A percentile compares a stretch with the other conserved stretches of the same genome.
Conservation (phyloP, 306 rosid genomes). For the Carpinus viminea region DNA sequence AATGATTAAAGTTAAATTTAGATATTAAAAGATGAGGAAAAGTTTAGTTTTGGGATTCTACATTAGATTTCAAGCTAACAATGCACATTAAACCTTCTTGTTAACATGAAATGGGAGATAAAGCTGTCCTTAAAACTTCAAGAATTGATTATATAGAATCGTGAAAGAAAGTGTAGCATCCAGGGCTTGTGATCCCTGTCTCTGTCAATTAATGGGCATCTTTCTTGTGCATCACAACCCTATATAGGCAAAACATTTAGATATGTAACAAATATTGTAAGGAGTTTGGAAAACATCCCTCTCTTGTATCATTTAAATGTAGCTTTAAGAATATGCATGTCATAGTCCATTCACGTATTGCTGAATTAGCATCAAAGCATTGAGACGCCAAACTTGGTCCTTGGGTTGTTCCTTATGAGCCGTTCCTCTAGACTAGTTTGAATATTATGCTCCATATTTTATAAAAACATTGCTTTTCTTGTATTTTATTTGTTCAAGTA, state of each 20-base stretch:
- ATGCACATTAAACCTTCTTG: background rate
- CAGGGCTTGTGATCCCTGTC: no score
- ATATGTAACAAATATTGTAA: background rate
- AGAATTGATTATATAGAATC: no score
- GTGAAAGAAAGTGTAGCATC: no score
- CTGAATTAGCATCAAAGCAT: conserved; percentile 10
- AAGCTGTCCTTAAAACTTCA: background rate
- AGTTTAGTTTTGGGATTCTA: background rate
- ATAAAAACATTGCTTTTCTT: conserved; percentile 1
- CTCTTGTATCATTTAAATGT: background rate
- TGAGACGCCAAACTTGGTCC: background rate
- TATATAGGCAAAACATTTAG: background rate
- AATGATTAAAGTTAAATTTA: background rate
- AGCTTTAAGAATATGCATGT: background rate
- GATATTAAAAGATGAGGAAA: background rate
- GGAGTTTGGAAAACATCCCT: background rate
- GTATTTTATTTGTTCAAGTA: background rate
- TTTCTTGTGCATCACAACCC: background rate
- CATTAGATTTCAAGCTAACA: background rate
- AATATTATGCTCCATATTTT: background rate
- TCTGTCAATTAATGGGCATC: background rate
- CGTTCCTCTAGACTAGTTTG: background rate
- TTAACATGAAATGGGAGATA: background rate
- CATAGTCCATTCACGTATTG: background rate
- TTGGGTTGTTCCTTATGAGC: background rate